Base-by-base conservation (phyloP, 2,329 filamentous ascomycete genomes). In the Gnomoniopsis sp. region DNA sequence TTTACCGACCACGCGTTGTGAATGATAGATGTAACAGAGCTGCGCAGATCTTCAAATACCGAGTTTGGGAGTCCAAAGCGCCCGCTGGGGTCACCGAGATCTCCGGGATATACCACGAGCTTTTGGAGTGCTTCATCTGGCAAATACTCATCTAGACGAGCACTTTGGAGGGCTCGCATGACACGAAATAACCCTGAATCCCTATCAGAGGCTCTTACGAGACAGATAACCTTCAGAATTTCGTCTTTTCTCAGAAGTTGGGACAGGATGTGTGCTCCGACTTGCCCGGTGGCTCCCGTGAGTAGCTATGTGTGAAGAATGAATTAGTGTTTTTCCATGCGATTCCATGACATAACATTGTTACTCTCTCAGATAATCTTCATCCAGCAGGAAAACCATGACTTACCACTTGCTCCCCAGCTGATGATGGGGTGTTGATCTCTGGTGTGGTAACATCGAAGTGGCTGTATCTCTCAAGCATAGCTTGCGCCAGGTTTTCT, bases 1-100 rank as follows among this genome's bases (percentile, higher is more conserved):
- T 56, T 56, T 14, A 56, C 53, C 6, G 53, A 48, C 53, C 53
- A 56, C 7, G 53, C 53, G 23, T 56, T 56, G 47, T 56, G 53
- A 8, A 56, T 50, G 6, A 56, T 23, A 2, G 22, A 19, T 1
- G 46, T 56, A 2, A 56, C 36, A 3, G 23, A 33, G 36, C 21
- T 49, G 46, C 38, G 33, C 10, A 56, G 30, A 1, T n/a, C 33
- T 14, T 47, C 34, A 23, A 49, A 23, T 11, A 19, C 21, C 2
- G 53, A 22, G 15, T 50, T 14, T 17, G 34, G 15, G 3, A 38
- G 36, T 1, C 22, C 15, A 8, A 56, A 56, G 34, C 22, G 41
- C 3, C n/a, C 47, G n/a, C 4, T 34, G 14, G 53, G 22, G n/a
- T 44, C 36, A 17, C 46, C 48, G 11, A 56, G 47, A 11, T 56